phyloP scores from a whole-genome alignment of 2,329 filamentous ascomycete genomes.

The Aspergillus terreus region DNA sequence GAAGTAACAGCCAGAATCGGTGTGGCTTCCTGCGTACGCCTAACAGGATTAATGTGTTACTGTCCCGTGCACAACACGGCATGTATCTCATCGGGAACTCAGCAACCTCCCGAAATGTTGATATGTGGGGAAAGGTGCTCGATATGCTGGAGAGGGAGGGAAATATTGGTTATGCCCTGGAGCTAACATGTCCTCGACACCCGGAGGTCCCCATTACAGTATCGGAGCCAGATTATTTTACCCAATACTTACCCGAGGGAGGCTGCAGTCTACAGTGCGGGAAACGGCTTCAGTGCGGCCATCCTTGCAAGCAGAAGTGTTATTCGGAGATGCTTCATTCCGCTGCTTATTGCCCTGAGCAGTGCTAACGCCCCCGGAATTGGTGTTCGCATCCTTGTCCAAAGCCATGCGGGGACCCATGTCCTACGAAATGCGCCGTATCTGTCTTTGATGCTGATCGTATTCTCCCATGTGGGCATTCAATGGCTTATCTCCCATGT shows the following conservation, averaged over 20 bases:
- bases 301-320: slow-evolving; percentile 44
- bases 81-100: slow-evolving; percentile 70
- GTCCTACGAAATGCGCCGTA: slow-evolving; percentile 32
- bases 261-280: slow-evolving; percentile 55
- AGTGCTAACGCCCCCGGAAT: slow-evolving; percentile 33
- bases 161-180: slow-evolving; percentile 50
- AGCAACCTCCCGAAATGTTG: slow-evolving; percentile 52
- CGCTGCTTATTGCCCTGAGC: slow-evolving; percentile 38
- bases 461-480: slow-evolving; percentile 28
- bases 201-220: slow-evolving; percentile 49
- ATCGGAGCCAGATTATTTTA: slow-evolving; percentile 56
- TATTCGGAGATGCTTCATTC: slow-evolving; percentile 44
- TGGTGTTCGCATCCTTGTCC: slow-evolving; percentile 43
- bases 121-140: slow-evolving; percentile 63
- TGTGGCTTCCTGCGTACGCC: slow-evolving; percentile 64
- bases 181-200: slow-evolving; percentile 61
- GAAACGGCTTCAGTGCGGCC: slow-evolving; percentile 43
- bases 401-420: slow-evolving; percentile 39
- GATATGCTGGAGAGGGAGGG: slow-evolving; percentile 45
- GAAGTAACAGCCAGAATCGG: slow-evolving; percentile 59
- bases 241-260: slow-evolving; percentile 55
- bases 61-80: slow-evolving; percentile 64
- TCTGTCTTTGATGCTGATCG: slow-evolving; percentile 4
- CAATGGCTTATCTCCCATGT: slow-evolving; percentile 27
- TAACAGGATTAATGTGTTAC: slow-evolving; percentile 67